Evolutionary conservation across 2,329 filamentous ascomycete species (phyloP), one percentile per base, ranked within the genome.

Genomic region (Arachnopeziza araneosa): DNA sequence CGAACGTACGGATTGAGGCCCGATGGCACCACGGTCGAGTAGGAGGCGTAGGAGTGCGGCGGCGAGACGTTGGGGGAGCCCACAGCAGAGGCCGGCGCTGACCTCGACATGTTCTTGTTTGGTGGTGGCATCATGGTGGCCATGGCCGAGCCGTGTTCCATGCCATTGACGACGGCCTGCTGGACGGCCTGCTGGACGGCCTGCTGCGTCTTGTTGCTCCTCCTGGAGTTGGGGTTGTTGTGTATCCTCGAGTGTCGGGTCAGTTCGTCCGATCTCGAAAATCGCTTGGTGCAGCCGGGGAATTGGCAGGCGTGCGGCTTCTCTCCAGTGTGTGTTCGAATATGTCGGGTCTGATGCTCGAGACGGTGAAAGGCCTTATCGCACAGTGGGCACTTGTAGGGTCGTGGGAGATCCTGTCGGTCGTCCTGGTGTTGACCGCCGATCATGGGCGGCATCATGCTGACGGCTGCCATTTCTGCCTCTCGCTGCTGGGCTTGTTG

Each of bases 281-380:
- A 98, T 71, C 93, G 91, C 79, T 98, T 98, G 69, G 90, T 93
- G 85, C 93, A 98, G 69, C 93, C 92, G 3, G 91, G 92, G 72
- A 93, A 97, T 74, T 91, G 88, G 84, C 93, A 99, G 64, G 90
- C 93, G 72, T 98, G 95, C 54, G 93, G 93, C 82, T 98, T 99
- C 80, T 99, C 93, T 70, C 93, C 95, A 0, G 93, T 99, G 77
- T 99, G 93, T 7, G 95, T 98, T 70, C 93, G 87, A 73, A 98
- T 98, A 77, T 99, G 93, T 70, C 87, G 63, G 77, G 61, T 66
- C 61, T 66, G 63, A 57, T 65, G 63, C 24, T 65, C 63, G 50
- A 99, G 83, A 64, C 95, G 91, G 81, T 98, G 95, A 79, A 99
- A 99, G 63, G 95, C 93, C 83, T 97, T 96, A 71, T 97, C 93